Conservation (phyloP, 2,329 filamentous ascomycete species). For the Venturia asperata region DNA sequence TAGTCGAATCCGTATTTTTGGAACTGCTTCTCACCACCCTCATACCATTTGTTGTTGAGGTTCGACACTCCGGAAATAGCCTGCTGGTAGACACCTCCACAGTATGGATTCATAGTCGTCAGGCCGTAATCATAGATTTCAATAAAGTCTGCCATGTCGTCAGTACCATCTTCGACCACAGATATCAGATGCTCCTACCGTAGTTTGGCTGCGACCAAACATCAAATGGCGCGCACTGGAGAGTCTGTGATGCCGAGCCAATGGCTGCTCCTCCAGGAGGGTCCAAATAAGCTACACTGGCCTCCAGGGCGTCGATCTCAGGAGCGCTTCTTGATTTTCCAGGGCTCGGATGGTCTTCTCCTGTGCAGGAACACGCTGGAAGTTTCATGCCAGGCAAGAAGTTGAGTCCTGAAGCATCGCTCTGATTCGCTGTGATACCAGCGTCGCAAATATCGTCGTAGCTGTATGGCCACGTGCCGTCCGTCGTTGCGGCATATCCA, state of each 20-base stretch:
- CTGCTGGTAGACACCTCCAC: conserved; percentile 56
- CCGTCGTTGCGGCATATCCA: conserved; percentile 61
- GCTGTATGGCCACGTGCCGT: conserved; percentile 68
- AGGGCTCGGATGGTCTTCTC: conserved; percentile 57
- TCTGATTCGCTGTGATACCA: conserved; percentile 67
- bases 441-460: conserved; percentile 62
- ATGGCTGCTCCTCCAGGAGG: conserved; percentile 45
- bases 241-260: conserved; percentile 58
- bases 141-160: conserved; percentile 45
- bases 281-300: conserved; percentile 50
- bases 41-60: conserved; percentile 60
- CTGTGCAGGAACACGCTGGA: conserved; percentile 59
- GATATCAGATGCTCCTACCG: conserved; percentile 25
- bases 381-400: conserved; percentile 63
- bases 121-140: conserved; percentile 56
- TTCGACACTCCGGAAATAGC: conserved; percentile 55
- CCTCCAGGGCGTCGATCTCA: conserved; percentile 67
- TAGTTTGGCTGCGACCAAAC: conserved; percentile 59
- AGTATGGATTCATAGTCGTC: conserved; percentile 53
- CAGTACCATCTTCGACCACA: not conserved
- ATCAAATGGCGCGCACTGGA: conserved; percentile 63
- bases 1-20: conserved; percentile 60
- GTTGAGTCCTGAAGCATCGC: conserved; percentile 58
- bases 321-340: conserved; percentile 60
- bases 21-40: conserved; percentile 49